Evolutionary conservation across 768 basidiomycete genomes (phyloP), one percentile per base, ranked within the genome.

Genomic region (Amanita jacksonii): DNA sequence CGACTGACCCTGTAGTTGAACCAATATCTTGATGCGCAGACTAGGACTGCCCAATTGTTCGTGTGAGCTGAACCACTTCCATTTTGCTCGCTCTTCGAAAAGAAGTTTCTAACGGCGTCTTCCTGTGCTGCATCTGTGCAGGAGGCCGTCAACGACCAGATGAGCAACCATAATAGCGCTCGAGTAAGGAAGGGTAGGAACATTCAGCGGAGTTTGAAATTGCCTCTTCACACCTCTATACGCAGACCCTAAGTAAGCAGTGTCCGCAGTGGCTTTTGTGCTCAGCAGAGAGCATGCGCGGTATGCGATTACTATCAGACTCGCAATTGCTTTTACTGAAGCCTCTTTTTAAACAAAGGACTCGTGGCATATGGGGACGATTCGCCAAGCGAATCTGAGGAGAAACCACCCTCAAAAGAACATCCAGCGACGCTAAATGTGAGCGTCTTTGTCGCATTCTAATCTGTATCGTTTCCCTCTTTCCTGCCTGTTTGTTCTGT

Each of bases 31-130:
- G 92, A 96, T 1, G 96, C 74, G 54, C 87, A 93, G 3, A 98
- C 93, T 27, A 98, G 69, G 4, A 99, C 93, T 1, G 96, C 96
- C 96, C 96, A 99, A 60, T 98, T 98, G 58, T 98, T 99, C 5
- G 94, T 96, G 58, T 96, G 91, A 23, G 59, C 59, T 12, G 70
- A 70, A 6, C 49, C 50, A 3, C 54, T 57, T n/a, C 36, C 44
- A 8, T 56, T 43, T 4, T 53, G 46, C 15, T 54, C 62, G 62
- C 68, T 64, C 41, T 63, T 59, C 5, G 54, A 58, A 53, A 77
- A 75, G 58, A 78, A 77, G 25, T 70, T 61, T 27, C 60, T 56
- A 23, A 70, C 66, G 22, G 61, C 57, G 23, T 66, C 61, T 45
- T 68, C 66, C 27, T 68, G 62, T 10, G 51, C 53, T 12, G 54